phyloP scores from a whole-genome alignment of 345 rosid species.

The Ceriops tagal region DNA sequence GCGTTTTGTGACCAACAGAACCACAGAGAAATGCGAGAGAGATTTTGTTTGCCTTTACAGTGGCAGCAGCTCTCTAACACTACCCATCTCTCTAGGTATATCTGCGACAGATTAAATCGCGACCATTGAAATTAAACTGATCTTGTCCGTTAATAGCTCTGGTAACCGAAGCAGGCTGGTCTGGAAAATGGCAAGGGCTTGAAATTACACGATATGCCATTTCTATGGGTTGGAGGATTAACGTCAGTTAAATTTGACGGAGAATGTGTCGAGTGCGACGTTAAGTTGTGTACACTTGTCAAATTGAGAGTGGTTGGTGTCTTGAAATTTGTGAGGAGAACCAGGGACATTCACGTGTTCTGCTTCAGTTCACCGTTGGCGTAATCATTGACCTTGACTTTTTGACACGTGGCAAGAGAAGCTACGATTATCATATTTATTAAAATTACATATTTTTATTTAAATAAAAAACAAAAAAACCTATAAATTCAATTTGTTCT shows the following conservation, averaged over 20 bases:
- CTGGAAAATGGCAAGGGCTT: background rate
- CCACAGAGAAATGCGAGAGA: too few relatives aligned
- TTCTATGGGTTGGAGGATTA: constrained; percentile 4
- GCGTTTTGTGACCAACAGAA: too few relatives aligned
- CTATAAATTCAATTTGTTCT: too few relatives aligned
- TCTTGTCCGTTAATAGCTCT: constrained; percentile 22
- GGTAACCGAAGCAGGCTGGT: constrained; percentile 12
- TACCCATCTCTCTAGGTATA: too few relatives aligned
- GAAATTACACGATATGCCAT: constrained; percentile 5
- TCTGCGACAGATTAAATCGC: constrained; percentile 3
- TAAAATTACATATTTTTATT: too few relatives aligned
- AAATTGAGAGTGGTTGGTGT: background rate
- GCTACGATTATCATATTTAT: too few relatives aligned
- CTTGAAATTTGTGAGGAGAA: constrained; percentile 1
- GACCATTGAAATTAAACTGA: constrained; percentile 14
- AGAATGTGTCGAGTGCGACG: constrained; percentile 3
- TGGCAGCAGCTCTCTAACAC: too few relatives aligned
- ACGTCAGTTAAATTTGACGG: constrained; percentile 15
- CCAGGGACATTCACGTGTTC: constrained; percentile 1
- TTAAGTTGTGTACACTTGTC: constrained; percentile 9
- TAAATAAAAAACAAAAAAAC: too few relatives aligned
- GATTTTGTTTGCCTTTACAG: too few relatives aligned
- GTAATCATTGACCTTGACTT: too few relatives aligned
- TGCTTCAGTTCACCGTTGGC: background rate
- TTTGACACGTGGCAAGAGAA: too few relatives aligned